Percentiles rank a stretch among this genome's conserved stretches.
These are phyloP conservation scores for Trametes sanguinea DNA, from an alignment of 768 basidiomycete species.

Conservation along the genomic window DNA sequence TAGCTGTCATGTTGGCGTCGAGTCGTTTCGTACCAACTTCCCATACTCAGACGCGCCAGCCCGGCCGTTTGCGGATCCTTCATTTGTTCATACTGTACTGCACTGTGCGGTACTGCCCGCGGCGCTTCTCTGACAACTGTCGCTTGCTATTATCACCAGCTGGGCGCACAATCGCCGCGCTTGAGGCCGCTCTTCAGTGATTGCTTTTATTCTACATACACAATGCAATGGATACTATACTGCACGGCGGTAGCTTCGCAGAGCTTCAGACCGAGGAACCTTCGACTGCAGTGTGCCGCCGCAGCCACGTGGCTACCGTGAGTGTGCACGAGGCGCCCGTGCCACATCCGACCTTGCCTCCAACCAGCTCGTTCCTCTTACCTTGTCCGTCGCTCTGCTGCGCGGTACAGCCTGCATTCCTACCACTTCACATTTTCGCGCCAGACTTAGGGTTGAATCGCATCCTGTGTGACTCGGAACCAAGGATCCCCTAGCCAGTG, in stretches of 20 bases:
- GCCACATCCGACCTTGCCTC: constrained; percentile 11
- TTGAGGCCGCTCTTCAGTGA: too few relatives aligned
- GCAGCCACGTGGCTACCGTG: constrained; percentile 24
- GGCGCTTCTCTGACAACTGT: background rate
- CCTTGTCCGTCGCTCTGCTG: constrained; percentile 11
- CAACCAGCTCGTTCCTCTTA: constrained; percentile 16
- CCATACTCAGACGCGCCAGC: constrained; percentile 41
- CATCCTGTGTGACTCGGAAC: constrained; percentile 8
- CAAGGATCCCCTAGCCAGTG: constrained; percentile 13
- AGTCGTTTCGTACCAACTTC: constrained; percentile 35
- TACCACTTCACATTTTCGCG: constrained; percentile 4
- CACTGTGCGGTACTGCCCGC: too few relatives aligned
- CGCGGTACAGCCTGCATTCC: constrained; percentile 1
- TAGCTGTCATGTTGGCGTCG: constrained; percentile 38
- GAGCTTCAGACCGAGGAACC: background rate
- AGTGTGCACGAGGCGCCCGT: constrained; percentile 9
- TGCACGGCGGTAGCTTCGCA: background rate
- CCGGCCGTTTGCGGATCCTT: constrained; percentile 33
- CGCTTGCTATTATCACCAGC: too few relatives aligned
- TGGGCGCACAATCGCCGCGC: too few relatives aligned
- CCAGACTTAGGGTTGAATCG: background rate
- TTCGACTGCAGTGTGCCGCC: background rate
- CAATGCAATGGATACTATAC: too few relatives aligned
- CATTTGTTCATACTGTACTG: background rate
- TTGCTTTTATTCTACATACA: too few relatives aligned